A percentile compares a stretch with the other conserved stretches of the same genome.
Conservation (phyloP, 805 yeast genomes). For the Candida hungchunana region DNA sequence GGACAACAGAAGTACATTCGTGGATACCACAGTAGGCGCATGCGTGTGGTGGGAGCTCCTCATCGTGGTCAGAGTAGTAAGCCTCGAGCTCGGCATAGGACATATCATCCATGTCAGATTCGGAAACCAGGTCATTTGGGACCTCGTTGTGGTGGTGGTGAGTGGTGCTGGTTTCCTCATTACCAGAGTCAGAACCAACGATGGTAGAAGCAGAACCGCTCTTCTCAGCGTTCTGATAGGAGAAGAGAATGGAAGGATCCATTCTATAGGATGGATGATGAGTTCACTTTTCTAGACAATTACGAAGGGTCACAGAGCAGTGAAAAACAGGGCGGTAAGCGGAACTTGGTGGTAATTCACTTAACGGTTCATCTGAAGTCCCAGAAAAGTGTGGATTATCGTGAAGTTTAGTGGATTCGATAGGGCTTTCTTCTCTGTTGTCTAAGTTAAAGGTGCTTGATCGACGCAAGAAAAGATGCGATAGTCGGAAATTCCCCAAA, state of each 20-base stretch:
- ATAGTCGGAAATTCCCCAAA: no score
- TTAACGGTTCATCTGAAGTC: no score
- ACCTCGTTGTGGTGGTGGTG: neutral
- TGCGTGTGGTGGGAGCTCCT: slow-evolving; percentile 36
- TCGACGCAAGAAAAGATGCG: no score
- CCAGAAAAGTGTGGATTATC: no score
- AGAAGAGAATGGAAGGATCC: slow-evolving; percentile 25
- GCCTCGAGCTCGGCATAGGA: slow-evolving; percentile 16
- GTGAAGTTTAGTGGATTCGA: no score
- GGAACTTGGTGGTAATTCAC: no score
- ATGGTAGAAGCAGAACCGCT: neutral
- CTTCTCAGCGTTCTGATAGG: slow-evolving; percentile 6
- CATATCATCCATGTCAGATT: slow-evolving; percentile 3
- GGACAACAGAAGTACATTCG: slow-evolving; percentile 59
- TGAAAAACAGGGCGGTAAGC: no score
- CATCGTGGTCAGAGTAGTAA: slow-evolving; percentile 19
- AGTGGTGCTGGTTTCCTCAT: neutral
- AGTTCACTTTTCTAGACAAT: no score
- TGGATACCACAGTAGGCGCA: slow-evolving; percentile 75
- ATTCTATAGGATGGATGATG: no score
- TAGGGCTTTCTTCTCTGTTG: no score
- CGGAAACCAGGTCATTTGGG: slow-evolving; percentile 5
- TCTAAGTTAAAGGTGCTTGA: no score
- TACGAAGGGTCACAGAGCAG: no score
- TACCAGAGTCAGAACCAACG: slow-evolving; percentile 1